Percentiles rank a stretch among this genome's conserved stretches.
phyloP scores from a whole-genome alignment of 495 filamentous ascomycete genomes.

The Neurospora intermedia region DNA sequence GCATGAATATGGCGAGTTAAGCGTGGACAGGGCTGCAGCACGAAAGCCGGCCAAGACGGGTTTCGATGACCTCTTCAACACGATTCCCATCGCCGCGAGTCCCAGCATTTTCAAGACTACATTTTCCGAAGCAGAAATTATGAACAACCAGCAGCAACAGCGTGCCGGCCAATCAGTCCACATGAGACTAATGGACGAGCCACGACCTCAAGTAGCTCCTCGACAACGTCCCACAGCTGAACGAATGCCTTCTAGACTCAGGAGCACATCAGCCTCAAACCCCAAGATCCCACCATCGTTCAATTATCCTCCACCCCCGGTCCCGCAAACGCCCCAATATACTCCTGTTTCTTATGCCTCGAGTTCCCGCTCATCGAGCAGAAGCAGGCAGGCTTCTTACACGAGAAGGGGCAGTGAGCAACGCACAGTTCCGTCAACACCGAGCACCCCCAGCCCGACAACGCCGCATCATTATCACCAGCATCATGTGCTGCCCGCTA shows the following conservation, averaged over 20 bases:
- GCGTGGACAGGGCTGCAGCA: background rate
- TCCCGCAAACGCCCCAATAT: background rate
- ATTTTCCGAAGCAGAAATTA: conserved; percentile 1
- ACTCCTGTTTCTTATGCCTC: background rate
- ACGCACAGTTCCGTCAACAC: background rate
- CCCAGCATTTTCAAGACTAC: conserved; percentile 17
- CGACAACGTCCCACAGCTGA: conserved; percentile 39
- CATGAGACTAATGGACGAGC: conserved; percentile 8
- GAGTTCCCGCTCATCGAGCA: background rate
- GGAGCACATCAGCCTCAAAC: conserved; percentile 33
- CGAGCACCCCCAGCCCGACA: background rate
- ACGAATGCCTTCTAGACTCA: conserved; percentile 38
- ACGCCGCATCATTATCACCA: background rate
- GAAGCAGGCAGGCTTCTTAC: background rate
- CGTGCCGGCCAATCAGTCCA: conserved; percentile 3
- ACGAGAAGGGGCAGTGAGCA: background rate
- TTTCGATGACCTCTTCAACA: background rate
- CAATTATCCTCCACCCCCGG: background rate
- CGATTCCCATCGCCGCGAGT: conserved; percentile 20
- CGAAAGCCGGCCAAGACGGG: background rate
- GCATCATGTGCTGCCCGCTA: background rate
- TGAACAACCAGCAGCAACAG: background rate
- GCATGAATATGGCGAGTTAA: background rate
- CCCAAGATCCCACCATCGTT: background rate
- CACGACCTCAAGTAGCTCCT: conserved; percentile 34